Evolutionary conservation across 1,284 basidiomycete genomes (phyloP), one percentile per base, ranked within the genome.

Genomic region (Sphagnurus paluster): DNA sequence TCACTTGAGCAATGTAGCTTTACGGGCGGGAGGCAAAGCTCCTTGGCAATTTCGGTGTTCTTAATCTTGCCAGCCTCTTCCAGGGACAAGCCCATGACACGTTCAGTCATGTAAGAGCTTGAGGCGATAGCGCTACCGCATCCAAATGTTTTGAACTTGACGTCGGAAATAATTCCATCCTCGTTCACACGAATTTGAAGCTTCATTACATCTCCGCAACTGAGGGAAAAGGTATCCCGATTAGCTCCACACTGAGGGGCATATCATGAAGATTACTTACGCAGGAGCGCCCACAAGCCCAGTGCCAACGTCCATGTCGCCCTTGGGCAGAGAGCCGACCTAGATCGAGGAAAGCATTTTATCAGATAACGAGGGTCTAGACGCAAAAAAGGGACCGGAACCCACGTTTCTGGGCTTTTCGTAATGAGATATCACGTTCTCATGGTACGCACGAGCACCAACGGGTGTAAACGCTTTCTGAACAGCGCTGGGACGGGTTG

Each of bases 21-120:
- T 63, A 99, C 97, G 34, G 97, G 97, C 7, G 97, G 97, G 42
- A 99, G 72, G 60, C 87, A 90, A 13, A 98, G 70, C 69, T 98
- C 95, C 73, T 98, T 95, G 7, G 97, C 97, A 63, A 99, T 99
- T 68, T 99, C 97, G 6, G 96, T 99, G 76, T 99, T 99, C 73
- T 95, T 97, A 63, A 99, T 98, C 63, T 88, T 85, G 47, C 91
- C 92, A 10, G 97, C 97, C 56, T 96, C 90, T 47, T 98, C 95
- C 46, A 99, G 73, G 13, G 87, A 87, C 57, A 99, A 77, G 19
- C 97, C 97, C 74, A 90, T 97, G 56, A 99, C 95, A 42, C 94
- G 88, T 74, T 99, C 96, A 14, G 96, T 99, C 89, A 97, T 93
- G 68, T 94, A 98, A 9, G 90, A 93, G 62, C 90, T 93, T 3